Evolutionary conservation across 495 filamentous ascomycete genomes (phyloP), one percentile per base, ranked within the genome.

Genomic region (Aspergillus saccharolyticus): DNA sequence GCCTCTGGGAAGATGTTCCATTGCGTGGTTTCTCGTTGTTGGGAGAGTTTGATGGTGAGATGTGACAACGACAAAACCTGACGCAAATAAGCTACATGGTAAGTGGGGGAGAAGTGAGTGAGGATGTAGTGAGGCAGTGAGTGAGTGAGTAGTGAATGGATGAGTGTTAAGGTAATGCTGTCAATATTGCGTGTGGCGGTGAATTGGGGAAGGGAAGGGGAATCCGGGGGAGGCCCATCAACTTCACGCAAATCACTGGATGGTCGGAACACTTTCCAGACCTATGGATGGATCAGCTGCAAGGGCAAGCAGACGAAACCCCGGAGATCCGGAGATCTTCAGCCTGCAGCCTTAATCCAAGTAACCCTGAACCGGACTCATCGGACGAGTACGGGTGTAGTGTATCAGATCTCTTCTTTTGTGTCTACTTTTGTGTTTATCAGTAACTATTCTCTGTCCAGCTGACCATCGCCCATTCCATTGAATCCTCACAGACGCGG

Each of bases 141-240:
- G 55, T 44, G 22, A 14, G 21, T 42, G 43, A 50, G 48, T n/a
- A n/a, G 39, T 47, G 30, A 39, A 21, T 45, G 45, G 28, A 47
- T 24, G 24, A 42, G 28, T 42, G 47, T 7, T 16, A 12, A 47
- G 7, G 22, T 17, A 18, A 46, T 54, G 22, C 28, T 52, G 55
- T 52, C 55, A 56, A 53, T 59, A 51, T 79, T 81, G n/a, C 80
- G 85, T 46, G 82, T 87, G 76, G 80, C 79, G 14, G 65, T 87
- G 59, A 63, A 61, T 60, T 53, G 21, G 42, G 24, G 52, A 45
- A 44, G 18, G 22, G 53, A 43, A 51, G 42, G 48, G 50, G 56
- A 58, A 62, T 48, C 52, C 60, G 59, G 60, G 60, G 52, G 50
- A 28, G 25, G 25, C 25, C 25, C 25, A 28, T 28, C 16, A 43